phyloP scores from a whole-genome alignment of 108 stramenopile species.

The Pseudonitzschia multiseries region DNA sequence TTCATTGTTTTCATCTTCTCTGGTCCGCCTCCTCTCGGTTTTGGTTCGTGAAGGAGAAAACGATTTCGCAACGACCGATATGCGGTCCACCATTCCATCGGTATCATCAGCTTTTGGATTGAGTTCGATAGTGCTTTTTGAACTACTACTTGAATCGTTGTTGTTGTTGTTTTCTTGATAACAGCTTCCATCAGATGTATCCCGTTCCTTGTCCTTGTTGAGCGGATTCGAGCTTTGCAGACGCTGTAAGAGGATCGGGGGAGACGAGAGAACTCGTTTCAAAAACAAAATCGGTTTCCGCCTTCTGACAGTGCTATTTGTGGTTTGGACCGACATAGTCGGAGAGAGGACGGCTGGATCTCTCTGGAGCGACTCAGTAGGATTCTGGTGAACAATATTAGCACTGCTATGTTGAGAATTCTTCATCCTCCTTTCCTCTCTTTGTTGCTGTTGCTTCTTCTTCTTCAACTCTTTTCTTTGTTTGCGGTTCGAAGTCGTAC shows the following conservation, averaged over 20 bases:
- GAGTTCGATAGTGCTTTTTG: not conserved
- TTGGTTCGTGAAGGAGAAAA: not conserved
- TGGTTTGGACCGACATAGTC: not conserved
- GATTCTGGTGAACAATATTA: not conserved
- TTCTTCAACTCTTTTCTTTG: not conserved
- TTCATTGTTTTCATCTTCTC: not conserved
- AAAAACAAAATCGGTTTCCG: not conserved
- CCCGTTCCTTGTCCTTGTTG: not conserved
- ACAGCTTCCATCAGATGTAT: not conserved
- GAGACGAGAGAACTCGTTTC: constrained; percentile 3
- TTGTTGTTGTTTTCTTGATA: constrained; percentile 10
- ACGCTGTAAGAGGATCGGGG: not conserved
- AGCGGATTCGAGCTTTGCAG: not conserved
- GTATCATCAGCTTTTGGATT: not conserved
- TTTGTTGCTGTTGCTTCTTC: not conserved
- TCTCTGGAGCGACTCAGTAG: not conserved
- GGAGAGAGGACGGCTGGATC: not conserved
- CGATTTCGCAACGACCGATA: not conserved
- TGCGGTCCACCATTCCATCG: not conserved
- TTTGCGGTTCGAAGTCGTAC: not conserved
- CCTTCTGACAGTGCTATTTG: not conserved
- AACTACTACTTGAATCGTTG: not conserved
- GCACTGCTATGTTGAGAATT: not conserved
- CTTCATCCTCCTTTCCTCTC: not conserved
- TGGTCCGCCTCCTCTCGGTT: not conserved